These are phyloP conservation scores for Zizania palustris DNA, from an alignment of 202 grass and related monocot genomes.

Conservation along the genomic window DNA sequence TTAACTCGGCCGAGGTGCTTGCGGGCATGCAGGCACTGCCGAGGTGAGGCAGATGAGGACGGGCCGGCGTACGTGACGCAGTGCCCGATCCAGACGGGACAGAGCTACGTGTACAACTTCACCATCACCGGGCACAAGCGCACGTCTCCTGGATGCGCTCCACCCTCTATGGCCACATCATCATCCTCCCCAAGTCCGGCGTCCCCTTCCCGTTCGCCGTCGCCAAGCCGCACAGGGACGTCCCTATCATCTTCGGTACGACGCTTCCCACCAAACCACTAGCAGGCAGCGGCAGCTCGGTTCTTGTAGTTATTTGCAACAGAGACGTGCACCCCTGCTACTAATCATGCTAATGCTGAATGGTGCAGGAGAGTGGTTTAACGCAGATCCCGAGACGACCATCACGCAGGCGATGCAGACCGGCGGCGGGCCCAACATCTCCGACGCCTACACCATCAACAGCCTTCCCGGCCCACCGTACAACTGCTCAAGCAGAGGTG, in stretches of 20 bases:
- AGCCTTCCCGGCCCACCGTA: constrained; percentile 74
- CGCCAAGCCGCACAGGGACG: constrained; percentile 56
- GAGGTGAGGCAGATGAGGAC: constrained; percentile 68
- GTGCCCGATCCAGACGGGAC: constrained; percentile 70
- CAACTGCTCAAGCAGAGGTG: constrained; percentile 76
- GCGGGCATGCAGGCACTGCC: constrained; percentile 56
- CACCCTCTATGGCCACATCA: constrained; percentile 61
- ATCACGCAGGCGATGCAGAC: constrained; percentile 68
- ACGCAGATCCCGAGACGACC: constrained; percentile 66
- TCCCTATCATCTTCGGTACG: constrained; percentile 59
- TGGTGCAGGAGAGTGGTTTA: constrained; percentile 76
- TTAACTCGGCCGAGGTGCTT: no score
- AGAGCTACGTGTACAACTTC: constrained; percentile 76
- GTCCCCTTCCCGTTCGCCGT: constrained; percentile 67
- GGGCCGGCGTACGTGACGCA: constrained; percentile 85
- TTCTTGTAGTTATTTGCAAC: neutral
- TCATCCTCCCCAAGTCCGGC: constrained; percentile 60
- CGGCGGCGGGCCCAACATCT: constrained; percentile 71
- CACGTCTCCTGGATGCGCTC: constrained; percentile 71
- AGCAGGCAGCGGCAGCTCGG: neutral
- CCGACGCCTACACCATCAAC: constrained; percentile 77
- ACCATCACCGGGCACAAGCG: constrained; percentile 66
- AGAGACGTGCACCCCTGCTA: neutral
- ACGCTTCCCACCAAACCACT: neutral
- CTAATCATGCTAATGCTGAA: no score